Conservation (phyloP, 1,284 basidiomycete genomes). For the Rhodotorula sp. region DNA sequence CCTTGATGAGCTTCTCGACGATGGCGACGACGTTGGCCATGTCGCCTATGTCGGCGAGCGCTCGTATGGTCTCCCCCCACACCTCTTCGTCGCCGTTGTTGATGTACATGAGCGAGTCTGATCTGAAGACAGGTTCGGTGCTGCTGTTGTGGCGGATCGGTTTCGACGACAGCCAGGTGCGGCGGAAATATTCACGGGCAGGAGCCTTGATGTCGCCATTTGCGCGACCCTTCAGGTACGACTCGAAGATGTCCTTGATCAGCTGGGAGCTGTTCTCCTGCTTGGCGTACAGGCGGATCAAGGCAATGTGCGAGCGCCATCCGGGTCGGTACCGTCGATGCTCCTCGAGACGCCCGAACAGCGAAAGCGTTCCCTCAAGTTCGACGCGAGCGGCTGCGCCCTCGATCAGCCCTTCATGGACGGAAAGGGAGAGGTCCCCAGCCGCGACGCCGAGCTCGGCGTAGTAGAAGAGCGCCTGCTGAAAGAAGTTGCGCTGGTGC, state of each 20-base stretch:
- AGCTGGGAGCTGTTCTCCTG: conserved; percentile 57
- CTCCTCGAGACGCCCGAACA: conserved; percentile 67
- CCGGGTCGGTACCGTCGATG: conserved; percentile 52
- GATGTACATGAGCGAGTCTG: conserved; percentile 9
- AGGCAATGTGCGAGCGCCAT: conserved; percentile 57
- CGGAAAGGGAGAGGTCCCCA: conserved; percentile 20
- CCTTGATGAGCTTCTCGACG: conserved; percentile 69
- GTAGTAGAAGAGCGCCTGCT: conserved; percentile 69
- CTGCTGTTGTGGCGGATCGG: no score
- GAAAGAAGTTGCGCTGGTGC: conserved; percentile 56
- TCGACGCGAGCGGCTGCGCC: conserved; percentile 63
- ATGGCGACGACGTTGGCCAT: conserved; percentile 65
- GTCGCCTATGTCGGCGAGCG: conserved; percentile 66
- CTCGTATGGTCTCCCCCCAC: conserved; percentile 72
- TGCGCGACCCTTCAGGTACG: conserved; percentile 56
- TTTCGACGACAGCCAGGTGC: background rate
- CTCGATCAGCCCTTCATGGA: conserved; percentile 59
- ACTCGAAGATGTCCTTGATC: conserved; percentile 66
- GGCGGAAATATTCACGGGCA: background rate
- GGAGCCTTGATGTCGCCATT: conserved; percentile 23
- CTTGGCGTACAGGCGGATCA: conserved; percentile 64
- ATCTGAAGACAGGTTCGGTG: conserved; percentile 5
- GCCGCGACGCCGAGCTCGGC: conserved; percentile 51
- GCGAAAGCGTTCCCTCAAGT: conserved; percentile 62
- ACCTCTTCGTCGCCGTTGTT: conserved; percentile 48